These are phyloP conservation scores for Diplotaxis tenuifolia DNA, from an alignment of 345 rosid species.

Conservation along the genomic window DNA sequence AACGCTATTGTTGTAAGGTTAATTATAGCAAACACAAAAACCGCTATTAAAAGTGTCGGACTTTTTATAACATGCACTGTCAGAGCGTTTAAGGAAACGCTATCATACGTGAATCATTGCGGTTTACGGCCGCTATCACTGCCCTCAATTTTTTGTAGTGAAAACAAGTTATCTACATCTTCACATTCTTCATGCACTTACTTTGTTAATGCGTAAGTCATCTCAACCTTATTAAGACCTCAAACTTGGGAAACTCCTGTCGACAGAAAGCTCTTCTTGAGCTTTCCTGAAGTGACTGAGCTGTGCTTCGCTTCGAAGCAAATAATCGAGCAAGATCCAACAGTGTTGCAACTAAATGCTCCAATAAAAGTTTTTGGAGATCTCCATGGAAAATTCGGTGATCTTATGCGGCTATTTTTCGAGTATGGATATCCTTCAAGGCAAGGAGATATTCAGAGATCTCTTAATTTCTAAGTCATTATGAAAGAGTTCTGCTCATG, in stretches of 20 bases:
- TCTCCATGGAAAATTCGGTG: slow-evolving; percentile 84
- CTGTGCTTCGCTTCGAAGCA: slow-evolving; percentile 73
- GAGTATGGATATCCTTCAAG: slow-evolving; percentile 79
- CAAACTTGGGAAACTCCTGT: slow-evolving; percentile 74
- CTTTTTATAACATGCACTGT: too few relatives aligned
- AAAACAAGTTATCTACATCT: not conserved
- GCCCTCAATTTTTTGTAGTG: too few relatives aligned
- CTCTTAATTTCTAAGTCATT: slow-evolving; percentile 21
- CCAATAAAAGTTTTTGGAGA: slow-evolving; percentile 85
- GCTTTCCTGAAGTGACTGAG: slow-evolving; percentile 62
- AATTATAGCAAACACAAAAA: too few relatives aligned
- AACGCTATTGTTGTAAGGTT: too few relatives aligned
- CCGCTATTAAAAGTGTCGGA: too few relatives aligned
- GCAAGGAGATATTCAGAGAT: slow-evolving; percentile 89
- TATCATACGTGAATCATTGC: too few relatives aligned
- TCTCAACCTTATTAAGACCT: slow-evolving; percentile 70
- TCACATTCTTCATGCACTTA: slow-evolving; percentile 6
- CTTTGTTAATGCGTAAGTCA: slow-evolving; percentile 49
- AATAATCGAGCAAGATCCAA: slow-evolving; percentile 65
- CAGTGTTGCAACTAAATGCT: slow-evolving; percentile 74
- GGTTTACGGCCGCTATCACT: too few relatives aligned
- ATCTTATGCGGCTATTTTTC: slow-evolving; percentile 71
- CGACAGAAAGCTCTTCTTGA: slow-evolving; percentile 68
- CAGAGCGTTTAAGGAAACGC: too few relatives aligned
- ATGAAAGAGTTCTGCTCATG: not conserved